These are phyloP conservation scores for Oldenlandia corymbosa DNA, from an alignment of 257 asterid species.

Conservation along the genomic window DNA sequence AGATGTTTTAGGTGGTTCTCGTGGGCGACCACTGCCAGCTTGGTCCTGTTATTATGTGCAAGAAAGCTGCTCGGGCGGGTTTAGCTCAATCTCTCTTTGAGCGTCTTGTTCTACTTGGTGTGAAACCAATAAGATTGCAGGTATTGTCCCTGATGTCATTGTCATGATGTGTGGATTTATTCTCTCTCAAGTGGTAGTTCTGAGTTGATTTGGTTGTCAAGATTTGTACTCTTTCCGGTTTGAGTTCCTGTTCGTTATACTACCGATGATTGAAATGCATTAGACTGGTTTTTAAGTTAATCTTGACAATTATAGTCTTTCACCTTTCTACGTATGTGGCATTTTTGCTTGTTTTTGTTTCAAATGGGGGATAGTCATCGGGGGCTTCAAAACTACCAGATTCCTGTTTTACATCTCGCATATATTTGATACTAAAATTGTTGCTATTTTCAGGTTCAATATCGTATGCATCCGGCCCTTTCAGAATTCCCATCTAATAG, in stretches of 20 bases:
- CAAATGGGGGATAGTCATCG: no score
- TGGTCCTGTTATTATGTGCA: conserved; percentile 99
- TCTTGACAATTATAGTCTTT: no score
- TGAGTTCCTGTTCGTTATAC: no score
- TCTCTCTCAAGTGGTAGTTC: background rate
- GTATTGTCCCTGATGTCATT: conserved; percentile 29
- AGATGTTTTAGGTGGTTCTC: conserved; percentile 58
- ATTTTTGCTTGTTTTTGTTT: no score
- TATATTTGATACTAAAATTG: conserved; percentile 1
- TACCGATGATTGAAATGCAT: no score
- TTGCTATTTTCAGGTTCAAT: conserved; percentile 69
- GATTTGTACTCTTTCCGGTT: background rate
- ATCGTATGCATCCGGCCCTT: conserved; percentile 98
- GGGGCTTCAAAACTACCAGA: background rate
- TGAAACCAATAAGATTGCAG: conserved; percentile 97
- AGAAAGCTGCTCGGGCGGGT: conserved; percentile 99
- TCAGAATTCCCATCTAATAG: conserved; percentile 96
- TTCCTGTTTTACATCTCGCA: background rate
- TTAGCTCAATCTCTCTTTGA: conserved; percentile 95
- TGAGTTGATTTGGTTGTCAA: background rate
- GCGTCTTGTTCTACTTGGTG: conserved; percentile 93
- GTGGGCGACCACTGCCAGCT: conserved; percentile 99
- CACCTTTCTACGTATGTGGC: no score
- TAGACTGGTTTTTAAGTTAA: no score
- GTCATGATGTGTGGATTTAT: background rate